Percentiles rank a stretch among this genome's conserved stretches.
phyloP scores from a whole-genome alignment of 257 asterid species.

The Cordia subcordata region DNA sequence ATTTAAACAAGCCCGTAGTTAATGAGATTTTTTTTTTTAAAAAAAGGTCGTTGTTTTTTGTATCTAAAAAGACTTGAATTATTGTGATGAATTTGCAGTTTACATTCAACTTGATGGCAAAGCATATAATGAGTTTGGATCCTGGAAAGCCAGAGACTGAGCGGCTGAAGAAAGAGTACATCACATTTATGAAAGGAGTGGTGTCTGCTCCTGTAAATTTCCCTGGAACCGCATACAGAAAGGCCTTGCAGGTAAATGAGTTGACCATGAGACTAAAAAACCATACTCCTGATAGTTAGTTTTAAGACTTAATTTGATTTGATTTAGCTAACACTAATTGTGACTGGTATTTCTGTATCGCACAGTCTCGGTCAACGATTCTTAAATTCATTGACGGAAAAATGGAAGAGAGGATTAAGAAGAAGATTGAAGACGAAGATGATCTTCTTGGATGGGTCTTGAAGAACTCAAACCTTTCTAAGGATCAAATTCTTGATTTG shows the following conservation, averaged over 20 bases:
- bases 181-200: conserved; percentile 93
- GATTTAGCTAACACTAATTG: not conserved
- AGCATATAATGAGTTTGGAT: conserved; percentile 81
- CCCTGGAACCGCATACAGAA: conserved; percentile 88
- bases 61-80: not conserved
- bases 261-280: not conserved
- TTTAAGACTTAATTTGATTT: no score
- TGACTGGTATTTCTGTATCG: not conserved
- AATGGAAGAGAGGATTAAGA: conserved; percentile 65
- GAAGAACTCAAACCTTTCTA: conserved; percentile 63
- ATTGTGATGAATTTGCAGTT: conserved; percentile 38
- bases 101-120: conserved; percentile 87
- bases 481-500: conserved; percentile 82
- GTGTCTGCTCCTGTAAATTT: conserved; percentile 84
- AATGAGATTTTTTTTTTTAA: not conserved
- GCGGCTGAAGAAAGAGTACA: conserved; percentile 66
- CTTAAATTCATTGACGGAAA: conserved; percentile 60
- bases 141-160: conserved; percentile 77
- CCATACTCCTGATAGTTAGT: no score
- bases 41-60: not conserved
- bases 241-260: conserved; percentile 54
- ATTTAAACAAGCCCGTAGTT: no score
- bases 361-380: conserved; percentile 74
- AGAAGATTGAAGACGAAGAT: conserved; percentile 32
- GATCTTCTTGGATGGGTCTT: conserved; percentile 88